Conservation (phyloP, 139 green algal species). For the Haematococcus sp. region DNA sequence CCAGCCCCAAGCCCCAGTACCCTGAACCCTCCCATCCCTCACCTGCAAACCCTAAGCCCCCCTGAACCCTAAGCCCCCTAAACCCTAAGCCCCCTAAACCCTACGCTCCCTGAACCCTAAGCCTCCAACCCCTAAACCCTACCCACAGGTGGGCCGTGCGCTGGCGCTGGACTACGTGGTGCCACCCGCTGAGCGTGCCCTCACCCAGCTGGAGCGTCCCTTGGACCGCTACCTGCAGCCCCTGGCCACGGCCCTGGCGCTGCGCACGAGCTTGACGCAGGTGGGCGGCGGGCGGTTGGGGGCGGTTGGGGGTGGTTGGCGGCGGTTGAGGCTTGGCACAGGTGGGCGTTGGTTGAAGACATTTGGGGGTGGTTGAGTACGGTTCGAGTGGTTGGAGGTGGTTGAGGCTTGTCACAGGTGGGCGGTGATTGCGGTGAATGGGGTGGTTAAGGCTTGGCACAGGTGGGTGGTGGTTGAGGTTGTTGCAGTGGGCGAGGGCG, state of each 20-base stretch:
- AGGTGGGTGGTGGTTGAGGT: too few species aligned
- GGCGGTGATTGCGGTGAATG: too few species aligned
- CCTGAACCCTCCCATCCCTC: too few species aligned
- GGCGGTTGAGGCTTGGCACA: background rate
- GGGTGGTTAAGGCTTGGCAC: too few species aligned
- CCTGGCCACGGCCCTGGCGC: slow-evolving; percentile 22
- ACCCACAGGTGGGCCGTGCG: slow-evolving; percentile 46
- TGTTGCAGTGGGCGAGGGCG: too few species aligned
- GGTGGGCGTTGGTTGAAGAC: too few species aligned
- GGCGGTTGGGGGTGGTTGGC: background rate
- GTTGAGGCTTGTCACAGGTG: background rate
- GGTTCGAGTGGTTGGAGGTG: background rate
- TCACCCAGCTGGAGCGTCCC: slow-evolving; percentile 34
- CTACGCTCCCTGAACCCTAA: background rate
- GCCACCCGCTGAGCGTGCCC: slow-evolving; percentile 24
- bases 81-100: too few species aligned
- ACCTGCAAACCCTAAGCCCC: too few species aligned
- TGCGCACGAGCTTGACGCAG: slow-evolving; percentile 27
- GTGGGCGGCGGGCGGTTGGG: background rate
- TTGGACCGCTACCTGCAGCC: slow-evolving; percentile 52
- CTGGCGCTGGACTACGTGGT: slow-evolving; percentile 57
- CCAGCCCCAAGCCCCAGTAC: too few species aligned
- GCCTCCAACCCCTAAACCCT: too few species aligned
- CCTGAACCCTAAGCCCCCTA: too few species aligned
- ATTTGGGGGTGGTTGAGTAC: background rate